A percentile compares a stretch with the other conserved stretches of the same genome.
Conservation (phyloP, 1,284 basidiomycete genomes). For the Moesziomyces antarcticus region DNA sequence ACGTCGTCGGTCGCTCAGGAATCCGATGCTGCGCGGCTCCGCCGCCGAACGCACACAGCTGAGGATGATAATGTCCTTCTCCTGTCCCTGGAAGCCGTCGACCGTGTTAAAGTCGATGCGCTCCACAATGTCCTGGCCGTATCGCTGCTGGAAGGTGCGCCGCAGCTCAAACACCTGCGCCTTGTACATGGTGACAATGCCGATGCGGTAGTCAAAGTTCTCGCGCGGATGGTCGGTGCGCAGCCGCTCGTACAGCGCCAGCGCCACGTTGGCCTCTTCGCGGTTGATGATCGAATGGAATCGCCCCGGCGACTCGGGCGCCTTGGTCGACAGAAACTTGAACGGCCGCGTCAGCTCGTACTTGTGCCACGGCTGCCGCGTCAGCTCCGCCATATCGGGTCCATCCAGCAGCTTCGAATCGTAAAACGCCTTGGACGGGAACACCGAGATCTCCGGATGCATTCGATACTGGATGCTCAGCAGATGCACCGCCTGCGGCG, state of each 20-base stretch:
- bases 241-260: slow-evolving; percentile 82
- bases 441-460: slow-evolving; percentile 92
- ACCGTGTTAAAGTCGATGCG: slow-evolving; percentile 96
- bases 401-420: slow-evolving; percentile 84
- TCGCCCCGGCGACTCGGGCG: slow-evolving; percentile 73
- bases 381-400: slow-evolving; percentile 86
- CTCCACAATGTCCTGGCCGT: slow-evolving; percentile 76
- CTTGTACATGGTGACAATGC: slow-evolving; percentile 94
- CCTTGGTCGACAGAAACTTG: slow-evolving; percentile 76
- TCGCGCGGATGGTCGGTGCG: slow-evolving; percentile 72
- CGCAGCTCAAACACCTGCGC: slow-evolving; percentile 86
- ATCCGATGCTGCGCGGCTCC: slow-evolving; percentile 75
- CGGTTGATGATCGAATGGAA: slow-evolving; percentile 83
- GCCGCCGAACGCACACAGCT: slow-evolving; percentile 89
- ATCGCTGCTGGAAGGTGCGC: slow-evolving; percentile 77
- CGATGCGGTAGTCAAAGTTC: slow-evolving; percentile 82
- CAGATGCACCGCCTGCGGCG: slow-evolving; percentile 84
- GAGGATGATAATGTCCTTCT: slow-evolving; percentile 99
- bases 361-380: slow-evolving; percentile 85
- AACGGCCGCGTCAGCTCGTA: slow-evolving; percentile 85
- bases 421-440: slow-evolving; percentile 93
- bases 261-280: slow-evolving; percentile 80
- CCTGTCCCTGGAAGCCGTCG: slow-evolving; percentile 98
- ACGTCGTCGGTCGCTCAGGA: slow-evolving; percentile 70
- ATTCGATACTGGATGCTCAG: slow-evolving; percentile 99